phyloP scores from a whole-genome alignment of 2,329 filamentous ascomycete species.

The Colletotrichum chrysophilum region DNA sequence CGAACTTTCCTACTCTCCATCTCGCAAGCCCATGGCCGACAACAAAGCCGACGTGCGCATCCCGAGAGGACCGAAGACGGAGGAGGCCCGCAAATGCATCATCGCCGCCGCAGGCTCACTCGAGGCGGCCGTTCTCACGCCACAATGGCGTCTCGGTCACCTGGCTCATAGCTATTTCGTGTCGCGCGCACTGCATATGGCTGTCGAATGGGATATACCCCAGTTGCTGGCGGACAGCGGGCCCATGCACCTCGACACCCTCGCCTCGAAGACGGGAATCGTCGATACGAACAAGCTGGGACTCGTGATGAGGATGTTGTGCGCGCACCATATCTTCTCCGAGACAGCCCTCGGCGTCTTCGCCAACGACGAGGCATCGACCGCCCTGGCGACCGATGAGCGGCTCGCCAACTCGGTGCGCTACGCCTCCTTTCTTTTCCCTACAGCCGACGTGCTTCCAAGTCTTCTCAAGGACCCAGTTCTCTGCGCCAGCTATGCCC shows the following conservation, averaged over 20 bases:
- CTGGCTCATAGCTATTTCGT: constrained; percentile 3
- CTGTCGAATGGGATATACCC: constrained; percentile 10
- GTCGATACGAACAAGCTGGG: constrained; percentile 6
- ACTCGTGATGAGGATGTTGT: constrained; percentile 16
- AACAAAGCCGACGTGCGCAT: neutral
- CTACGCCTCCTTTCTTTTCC: constrained; percentile 11
- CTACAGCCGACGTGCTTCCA: constrained; percentile 4
- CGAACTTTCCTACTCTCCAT: neutral
- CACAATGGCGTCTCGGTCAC: constrained; percentile 12
- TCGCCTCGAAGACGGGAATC: constrained; percentile 6
- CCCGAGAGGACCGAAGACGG: neutral
- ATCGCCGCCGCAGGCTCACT: neutral
- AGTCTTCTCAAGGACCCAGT: neutral
- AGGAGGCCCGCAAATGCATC: constrained; percentile 6
- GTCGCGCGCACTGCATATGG: constrained; percentile 15
- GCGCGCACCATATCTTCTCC: constrained; percentile 9
- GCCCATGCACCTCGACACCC: neutral
- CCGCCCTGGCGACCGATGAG: constrained; percentile 2
- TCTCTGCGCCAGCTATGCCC: constrained; percentile 3
- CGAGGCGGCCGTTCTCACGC: constrained; percentile 4
- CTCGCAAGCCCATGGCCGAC: neutral
- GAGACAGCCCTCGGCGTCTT: constrained; percentile 7
- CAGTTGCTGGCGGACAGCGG: neutral
- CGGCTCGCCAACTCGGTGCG: constrained; percentile 5
- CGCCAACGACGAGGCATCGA: constrained; percentile 9